phyloP scores from a whole-genome alignment of 768 basidiomycete genomes.

The Agrocybe chaxingu region DNA sequence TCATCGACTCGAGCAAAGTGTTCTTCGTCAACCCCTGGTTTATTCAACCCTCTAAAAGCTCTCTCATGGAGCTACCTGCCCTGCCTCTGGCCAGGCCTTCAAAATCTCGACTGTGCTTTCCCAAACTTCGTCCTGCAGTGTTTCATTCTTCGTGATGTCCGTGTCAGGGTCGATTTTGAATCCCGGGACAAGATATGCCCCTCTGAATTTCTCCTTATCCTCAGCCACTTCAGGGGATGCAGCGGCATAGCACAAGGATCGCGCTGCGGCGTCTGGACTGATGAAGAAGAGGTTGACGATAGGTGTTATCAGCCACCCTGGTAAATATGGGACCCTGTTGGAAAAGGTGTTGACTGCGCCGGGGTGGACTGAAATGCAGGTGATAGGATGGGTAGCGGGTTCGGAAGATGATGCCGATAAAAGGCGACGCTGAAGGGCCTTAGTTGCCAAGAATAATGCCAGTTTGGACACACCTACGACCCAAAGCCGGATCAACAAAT shows the following conservation, averaged over 20 bases:
- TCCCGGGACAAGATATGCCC: slow-evolving; percentile 32
- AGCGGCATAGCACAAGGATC: slow-evolving; percentile 33
- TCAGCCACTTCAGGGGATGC: slow-evolving; percentile 29
- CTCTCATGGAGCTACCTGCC: too few relatives aligned
- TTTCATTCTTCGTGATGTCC: slow-evolving; percentile 24
- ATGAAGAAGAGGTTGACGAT: slow-evolving; percentile 15
- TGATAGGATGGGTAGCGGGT: slow-evolving; percentile 28
- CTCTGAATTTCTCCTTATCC: slow-evolving; percentile 29
- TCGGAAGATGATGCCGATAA: slow-evolving; percentile 15
- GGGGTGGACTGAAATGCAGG: slow-evolving; percentile 34
- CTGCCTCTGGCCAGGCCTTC: background rate
- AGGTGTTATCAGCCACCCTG: slow-evolving; percentile 10
- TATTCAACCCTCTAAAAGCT: too few relatives aligned
- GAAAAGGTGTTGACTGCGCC: slow-evolving; percentile 33
- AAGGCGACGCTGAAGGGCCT: slow-evolving; percentile 37
- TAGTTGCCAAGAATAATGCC: slow-evolving; percentile 39
- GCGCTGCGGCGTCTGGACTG: slow-evolving; percentile 28
- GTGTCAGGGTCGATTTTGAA: slow-evolving; percentile 22
- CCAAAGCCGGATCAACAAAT: too few relatives aligned
- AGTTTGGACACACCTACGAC: slow-evolving; percentile 48
- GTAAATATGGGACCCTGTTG: slow-evolving; percentile 1
- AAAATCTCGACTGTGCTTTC: slow-evolving; percentile 23
- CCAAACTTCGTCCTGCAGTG: slow-evolving; percentile 35
- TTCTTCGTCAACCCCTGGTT: too few relatives aligned
- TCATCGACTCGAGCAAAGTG: too few relatives aligned